Conservation (phyloP, 805 yeast species). For the Saccharomycopsis malanga region DNA sequence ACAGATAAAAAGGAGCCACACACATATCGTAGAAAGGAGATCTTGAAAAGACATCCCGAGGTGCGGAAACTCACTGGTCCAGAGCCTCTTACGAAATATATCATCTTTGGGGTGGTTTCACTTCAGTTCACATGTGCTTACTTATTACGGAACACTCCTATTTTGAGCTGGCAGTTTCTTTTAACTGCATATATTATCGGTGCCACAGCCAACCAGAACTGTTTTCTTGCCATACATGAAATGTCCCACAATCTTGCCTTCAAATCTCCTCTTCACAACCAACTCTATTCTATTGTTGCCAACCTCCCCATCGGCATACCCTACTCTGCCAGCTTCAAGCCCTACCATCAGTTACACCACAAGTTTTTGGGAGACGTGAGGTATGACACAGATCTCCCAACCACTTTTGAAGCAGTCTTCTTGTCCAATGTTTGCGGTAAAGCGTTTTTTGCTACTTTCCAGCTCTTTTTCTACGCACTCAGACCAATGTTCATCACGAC, state of each 20-base stretch:
- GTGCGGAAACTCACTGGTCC: conserved; percentile 75
- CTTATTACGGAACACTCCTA: conserved; percentile 46
- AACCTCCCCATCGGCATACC: conserved; percentile 89
- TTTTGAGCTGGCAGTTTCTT: conserved; percentile 49
- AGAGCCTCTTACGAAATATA: conserved; percentile 80
- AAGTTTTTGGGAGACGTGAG: conserved; percentile 80
- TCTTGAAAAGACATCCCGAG: conserved; percentile 70
- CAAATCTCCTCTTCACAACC: conserved; percentile 69
- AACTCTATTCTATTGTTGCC: conserved; percentile 66
- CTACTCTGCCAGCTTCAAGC: conserved; percentile 76
- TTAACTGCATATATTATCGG: conserved; percentile 70
- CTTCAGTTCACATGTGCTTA: conserved; percentile 65
- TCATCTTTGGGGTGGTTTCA: conserved; percentile 55
- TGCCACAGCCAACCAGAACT: conserved; percentile 78
- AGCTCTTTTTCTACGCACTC: conserved; percentile 80
- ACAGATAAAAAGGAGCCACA: conserved; percentile 81
- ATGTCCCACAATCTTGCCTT: conserved; percentile 79
- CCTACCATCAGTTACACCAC: conserved; percentile 88
- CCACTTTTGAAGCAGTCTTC: conserved; percentile 64
- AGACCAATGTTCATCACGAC: conserved; percentile 83
- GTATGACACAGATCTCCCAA: conserved; percentile 85
- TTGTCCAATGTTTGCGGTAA: conserved; percentile 77
- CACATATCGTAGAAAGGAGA: conserved; percentile 60
- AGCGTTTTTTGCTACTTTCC: conserved; percentile 85
- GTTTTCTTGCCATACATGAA: conserved; percentile 85